Base-by-base conservation (phyloP, 257 asterid genomes). In the Ballota nigra region DNA sequence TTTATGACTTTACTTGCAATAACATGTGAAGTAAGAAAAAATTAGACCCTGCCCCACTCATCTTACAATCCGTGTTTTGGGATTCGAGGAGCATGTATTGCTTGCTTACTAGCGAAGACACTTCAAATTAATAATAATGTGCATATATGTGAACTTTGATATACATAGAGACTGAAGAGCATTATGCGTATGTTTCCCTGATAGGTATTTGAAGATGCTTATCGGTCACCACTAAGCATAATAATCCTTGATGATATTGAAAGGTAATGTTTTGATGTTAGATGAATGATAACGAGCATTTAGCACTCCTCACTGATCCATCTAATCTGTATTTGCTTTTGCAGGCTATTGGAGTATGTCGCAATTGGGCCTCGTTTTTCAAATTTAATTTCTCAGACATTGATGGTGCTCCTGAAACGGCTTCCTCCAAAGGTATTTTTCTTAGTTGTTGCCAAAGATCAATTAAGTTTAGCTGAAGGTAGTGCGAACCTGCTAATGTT, bases 121-220 rank as follows among this genome's bases (percentile, higher is more conserved):
- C 61, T 31, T 51, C 24, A 16, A 19, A 60, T 52, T 34, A 68
- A 58, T 63, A 8, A 51, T 43, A 31, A 45, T 71, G 61, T 63
- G 40, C 58, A 34, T 61, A 19, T 29, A 64, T 57, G 20, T 19
- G 33, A 20, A 43, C 24, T 9, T 6, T 68, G 49, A 43, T 51
- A 53, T n/a, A 57, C 65, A 29, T 67, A 73, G 20, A 53, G 60
- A 53, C 9, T 18, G 28, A 49, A 66, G 55, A 41, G 80, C 49
- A 34, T 73, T 40, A 53, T 57, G 34, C 70, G n/a, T 79, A n/a
- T 64, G 59, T 60, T 68, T 82, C 69, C 75, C 47, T 75, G 70
- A 22, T 73, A 95, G 99, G 97, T 95, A 51, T 91, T 95, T 72
- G 99, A 95, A 86, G 98, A 95, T 89, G 99, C 99, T 58, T 95